Evolutionary conservation across 148 eudicot genomes (phyloP), one percentile per base, ranked within the genome.

Genomic region (Polygonum aviculare): DNA sequence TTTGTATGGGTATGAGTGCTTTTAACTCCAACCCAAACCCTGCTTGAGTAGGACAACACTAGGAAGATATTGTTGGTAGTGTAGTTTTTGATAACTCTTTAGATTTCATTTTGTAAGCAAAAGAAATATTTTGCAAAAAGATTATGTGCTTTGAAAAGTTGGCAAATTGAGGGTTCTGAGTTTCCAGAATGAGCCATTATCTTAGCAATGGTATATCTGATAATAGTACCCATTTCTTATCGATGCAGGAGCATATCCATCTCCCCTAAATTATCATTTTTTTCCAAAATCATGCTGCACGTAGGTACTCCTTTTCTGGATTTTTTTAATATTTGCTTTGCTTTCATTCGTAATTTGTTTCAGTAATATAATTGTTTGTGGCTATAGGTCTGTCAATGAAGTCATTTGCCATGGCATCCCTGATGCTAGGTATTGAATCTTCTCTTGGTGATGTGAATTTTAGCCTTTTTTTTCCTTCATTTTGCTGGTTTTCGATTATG

Each of bases 281-380:
- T 95, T 95, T 83, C 99, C 99, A 2, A 95, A 95, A 78, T 95
- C 99, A 67, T 95, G 99, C 91, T 95, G 99, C 99, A 95, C 99
- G 99, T 95, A 89, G 89, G 97, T 93, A 86, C 84, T 87, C 80
- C 9, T 76, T 75, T 35, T 75, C 12, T 84, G 80, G 76, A 78
- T 52, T 44, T 74, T 74, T 75, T 44, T 33, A 36, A 36, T 21
- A 36, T 21, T 51, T 48, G 39, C 48, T 35, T 41, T 10, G 77
- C 69, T 8, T 33, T 41, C 52, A 8, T 40, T 18, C 44, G 18
- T 8, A 72, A 40, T 7, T 72, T 72, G 26, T 12, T 19, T 7
- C 3, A 44, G n/a, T 41, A 73, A 18, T 38, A 59, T 62, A 18
- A n/a, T 49, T 50, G 76, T 22, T 79, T 39, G 79, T 83, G 67